Evolutionary conservation across 108 stramenopile genomes (phyloP).

Genomic region (Poteriospumella lacustris): DNA sequence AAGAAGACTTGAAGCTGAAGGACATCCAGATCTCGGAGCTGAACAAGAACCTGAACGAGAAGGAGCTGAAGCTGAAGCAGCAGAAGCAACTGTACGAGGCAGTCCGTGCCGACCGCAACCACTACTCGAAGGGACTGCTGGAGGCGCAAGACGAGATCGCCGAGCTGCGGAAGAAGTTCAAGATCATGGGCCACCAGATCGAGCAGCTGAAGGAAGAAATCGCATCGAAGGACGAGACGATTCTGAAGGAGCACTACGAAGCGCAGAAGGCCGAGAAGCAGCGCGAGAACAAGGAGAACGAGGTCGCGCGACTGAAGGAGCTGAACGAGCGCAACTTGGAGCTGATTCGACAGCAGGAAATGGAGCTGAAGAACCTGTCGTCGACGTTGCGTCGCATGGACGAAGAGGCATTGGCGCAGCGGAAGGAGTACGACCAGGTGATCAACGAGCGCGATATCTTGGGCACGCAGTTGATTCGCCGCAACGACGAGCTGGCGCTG

Average conservation of each 20-base stretch:
- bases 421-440: conserved; percentile 65
- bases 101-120: conserved; percentile 61
- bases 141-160: conserved; percentile 65
- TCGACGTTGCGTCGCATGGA: conserved; percentile 65
- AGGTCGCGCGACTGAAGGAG: conserved; percentile 41
- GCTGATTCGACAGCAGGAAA: conserved; percentile 52
- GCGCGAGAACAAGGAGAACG: conserved; percentile 42
- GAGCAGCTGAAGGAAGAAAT: conserved; percentile 66
- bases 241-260: conserved; percentile 71
- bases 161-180: conserved; percentile 65
- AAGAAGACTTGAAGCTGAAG: conserved; percentile 21
- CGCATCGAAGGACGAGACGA: conserved; percentile 61
- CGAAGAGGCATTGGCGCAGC: conserved; percentile 62
- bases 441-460: conserved; percentile 78
- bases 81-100: conserved; percentile 66
- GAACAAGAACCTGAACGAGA: conserved; percentile 28
- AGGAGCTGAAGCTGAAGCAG: conserved; percentile 63
- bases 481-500: conserved; percentile 75
- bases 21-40: conserved; percentile 17
- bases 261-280: conserved; percentile 58
- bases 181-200: conserved; percentile 65
- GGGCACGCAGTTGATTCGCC: conserved; percentile 72
- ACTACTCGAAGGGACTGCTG: conserved; percentile 60
- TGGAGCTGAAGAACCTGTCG: conserved; percentile 52
- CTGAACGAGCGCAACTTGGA: conserved; percentile 54